Base-by-base conservation (phyloP, 495 filamentous ascomycete genomes). In the Trypethelium eluteriae region DNA sequence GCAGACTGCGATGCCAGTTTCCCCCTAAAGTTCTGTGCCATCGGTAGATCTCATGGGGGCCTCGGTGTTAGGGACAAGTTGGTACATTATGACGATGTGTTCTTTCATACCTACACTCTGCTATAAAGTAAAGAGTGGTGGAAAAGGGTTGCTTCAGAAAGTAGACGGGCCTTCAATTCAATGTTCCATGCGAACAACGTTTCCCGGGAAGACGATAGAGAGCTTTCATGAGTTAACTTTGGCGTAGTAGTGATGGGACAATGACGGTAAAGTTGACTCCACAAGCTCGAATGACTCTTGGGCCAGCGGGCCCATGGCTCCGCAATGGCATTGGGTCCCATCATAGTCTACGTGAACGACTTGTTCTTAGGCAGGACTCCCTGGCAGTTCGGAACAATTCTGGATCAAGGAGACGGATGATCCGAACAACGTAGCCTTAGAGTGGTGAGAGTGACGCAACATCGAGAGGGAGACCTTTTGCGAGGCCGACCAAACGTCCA, bases 41-140 rank as follows among this genome's bases (percentile, higher is more conserved):
- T 32, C 32, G 25, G 53, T 32, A 59, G 53, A 59, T 59, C 53
- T 59, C 32, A 9, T 18, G 53, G 53, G 53, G 53, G 53, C 53
- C 53, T 32, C 36, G 11, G 18, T 36, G 32, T 59, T 36, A 59
- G 53, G 32, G 53, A 9, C 25, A 59, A 18, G 53, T 59, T 59
- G 53, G 53, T 10, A 3, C 7, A 6, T 59, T 59, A 5, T 9
- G 32, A 59, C 14, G 5, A 59, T 59, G 53, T 59, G 53, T 59
- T 59, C 53, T 59, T 36, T 59, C 53, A 35, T 2, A 35, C 3
- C 53, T 34, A 59, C 7, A 9, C 10, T 59, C 34, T 59, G 9
- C 5, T 59, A 59, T 59, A 59, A 59, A 44, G 41, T 14, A 14
- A 44, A 7, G 41, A 14, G 41, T 14, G 14, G 41, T 44, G 41